Conservation (phyloP, 129 eudicot genomes). For the Centella asiatica region DNA sequence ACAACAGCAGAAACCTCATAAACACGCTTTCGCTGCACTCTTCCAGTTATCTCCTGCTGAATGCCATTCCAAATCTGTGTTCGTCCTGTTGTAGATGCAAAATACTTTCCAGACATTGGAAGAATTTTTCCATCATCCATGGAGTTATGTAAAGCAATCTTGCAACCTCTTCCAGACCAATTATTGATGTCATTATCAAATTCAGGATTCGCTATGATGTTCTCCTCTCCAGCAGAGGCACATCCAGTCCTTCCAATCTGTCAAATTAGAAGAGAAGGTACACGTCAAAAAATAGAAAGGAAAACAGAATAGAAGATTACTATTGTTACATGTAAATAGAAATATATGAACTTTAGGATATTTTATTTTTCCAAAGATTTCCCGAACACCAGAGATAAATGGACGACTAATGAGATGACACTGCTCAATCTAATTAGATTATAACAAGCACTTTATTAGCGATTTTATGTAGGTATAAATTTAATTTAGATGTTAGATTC, state of each 20-base stretch:
- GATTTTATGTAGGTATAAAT: too few species aligned
- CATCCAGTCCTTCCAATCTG: conserved; percentile 22
- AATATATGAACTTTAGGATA: too few species aligned
- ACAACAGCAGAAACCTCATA: conserved; percentile 54
- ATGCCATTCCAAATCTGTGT: conserved; percentile 89
- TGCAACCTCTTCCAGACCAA: conserved; percentile 97
- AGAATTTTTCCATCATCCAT: conserved; percentile 56
- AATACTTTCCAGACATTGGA: conserved; percentile 72
- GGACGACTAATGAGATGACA: too few species aligned
- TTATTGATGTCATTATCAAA: conserved; percentile 68
- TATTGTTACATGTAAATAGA: too few species aligned
- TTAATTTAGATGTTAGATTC: too few species aligned
- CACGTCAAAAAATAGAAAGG: not conserved
- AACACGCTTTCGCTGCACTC: conserved; percentile 62
- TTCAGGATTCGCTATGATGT: conserved; percentile 64
- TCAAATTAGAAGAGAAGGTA: conserved; percentile 1
- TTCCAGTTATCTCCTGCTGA: conserved; percentile 86
- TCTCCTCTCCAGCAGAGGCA: conserved; percentile 29
- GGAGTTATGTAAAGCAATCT: conserved; percentile 45
- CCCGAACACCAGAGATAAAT: too few species aligned
- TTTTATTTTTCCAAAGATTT: too few species aligned
- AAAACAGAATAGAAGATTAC: not conserved
- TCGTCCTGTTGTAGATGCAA: conserved; percentile 63
- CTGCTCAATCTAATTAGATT: too few species aligned
- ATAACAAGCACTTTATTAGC: too few species aligned